Evolutionary conservation across 129 eudicot genomes (phyloP), one percentile per base, ranked within the genome.

Genomic region (Pulicaria dysenterica): DNA sequence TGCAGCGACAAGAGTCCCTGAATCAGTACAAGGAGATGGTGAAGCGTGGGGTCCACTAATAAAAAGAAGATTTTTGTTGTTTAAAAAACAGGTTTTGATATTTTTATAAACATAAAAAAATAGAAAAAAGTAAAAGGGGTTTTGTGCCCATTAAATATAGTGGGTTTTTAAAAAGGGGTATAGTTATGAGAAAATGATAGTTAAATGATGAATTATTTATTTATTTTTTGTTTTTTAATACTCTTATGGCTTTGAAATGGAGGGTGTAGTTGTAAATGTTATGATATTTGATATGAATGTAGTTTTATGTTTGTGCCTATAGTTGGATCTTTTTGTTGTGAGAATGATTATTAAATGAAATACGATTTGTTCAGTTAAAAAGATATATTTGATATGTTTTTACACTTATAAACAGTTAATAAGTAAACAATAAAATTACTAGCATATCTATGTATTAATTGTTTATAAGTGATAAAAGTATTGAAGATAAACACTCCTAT

Each of bases 1-100:
- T 92, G 89, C 97, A 92, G 73, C 73, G 97, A 74, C 94, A 89
- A 46, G 84, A 89, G 73, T 92, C 97, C 7, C 19, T 92, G 64
- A 72, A 89, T 10, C 86, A 82, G 74, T 86, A 84, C 73, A 78
- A 46, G 87, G 91, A 84, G 73, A 91, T 82, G 94, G 81, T 92
- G 1, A 89, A 81, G 41, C 87, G 87, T 51, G 91, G 87, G 58
- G 73, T 80, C 56, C 83, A 69, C 12, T 84, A 70, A 68, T 37
- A 3, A 53, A 69, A 77, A 45, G 6, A 57, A 67, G 1, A 44
- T 14, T 13, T 77, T 69, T 77, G 64, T 69, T 77, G 6, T 46
- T 59, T 58, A 48, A 65, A 37, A 43, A 50, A 65, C 38, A 4
- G 46, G 49, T 41, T 56, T 75, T 56, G 12, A 15, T 55, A 44